Percentiles rank a stretch among this genome's conserved stretches.
Evolutionary conservation across 352 stramenopile genomes (phyloP).

Genomic region (Phytopythium helicoides): DNA sequence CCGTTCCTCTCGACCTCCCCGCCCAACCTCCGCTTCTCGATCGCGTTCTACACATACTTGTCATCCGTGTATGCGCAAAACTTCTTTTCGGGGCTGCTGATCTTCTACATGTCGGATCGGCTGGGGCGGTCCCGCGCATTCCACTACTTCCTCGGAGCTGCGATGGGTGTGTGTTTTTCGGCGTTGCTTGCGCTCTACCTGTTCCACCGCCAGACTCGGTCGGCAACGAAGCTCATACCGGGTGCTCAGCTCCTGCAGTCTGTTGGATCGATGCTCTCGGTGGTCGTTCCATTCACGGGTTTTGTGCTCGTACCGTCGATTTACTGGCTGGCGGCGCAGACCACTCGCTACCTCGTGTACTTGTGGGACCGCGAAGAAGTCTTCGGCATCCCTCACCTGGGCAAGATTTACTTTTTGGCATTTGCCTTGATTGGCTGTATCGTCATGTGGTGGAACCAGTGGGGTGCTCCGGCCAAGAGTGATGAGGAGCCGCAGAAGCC

Average conservation of each 20-base stretch:
- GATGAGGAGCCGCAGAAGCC: conserved; percentile 44
- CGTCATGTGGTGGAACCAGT: conserved; percentile 88
- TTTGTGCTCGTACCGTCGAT: conserved; percentile 77
- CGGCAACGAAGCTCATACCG: conserved; percentile 65
- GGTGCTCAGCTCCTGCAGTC: conserved; percentile 68
- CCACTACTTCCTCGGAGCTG: conserved; percentile 71
- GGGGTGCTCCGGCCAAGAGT: conserved; percentile 53
- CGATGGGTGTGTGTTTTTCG: conserved; percentile 75
- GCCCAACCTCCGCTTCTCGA: conserved; percentile 43
- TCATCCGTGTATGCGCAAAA: conserved; percentile 75
- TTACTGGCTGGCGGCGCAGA: conserved; percentile 63
- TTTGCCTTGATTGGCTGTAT: conserved; percentile 70
- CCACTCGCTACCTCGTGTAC: conserved; percentile 48
- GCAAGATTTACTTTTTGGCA: conserved; percentile 84
- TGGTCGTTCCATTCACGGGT: conserved; percentile 70
- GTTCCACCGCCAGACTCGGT: conserved; percentile 72
- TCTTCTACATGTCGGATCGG: conserved; percentile 67
- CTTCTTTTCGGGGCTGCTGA: conserved; percentile 60
- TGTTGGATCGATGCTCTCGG: conserved; percentile 60
- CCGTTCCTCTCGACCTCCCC: conserved; percentile 50
- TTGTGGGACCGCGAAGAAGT: conserved; percentile 74
- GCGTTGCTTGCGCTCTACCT: conserved; percentile 75
- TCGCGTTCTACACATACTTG: conserved; percentile 71
- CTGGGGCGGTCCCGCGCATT: conserved; percentile 73
- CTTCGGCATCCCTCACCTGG: conserved; percentile 73